phyloP scores from a whole-genome alignment of 2,329 filamentous ascomycete species.

The Corynespora cassiicola region DNA sequence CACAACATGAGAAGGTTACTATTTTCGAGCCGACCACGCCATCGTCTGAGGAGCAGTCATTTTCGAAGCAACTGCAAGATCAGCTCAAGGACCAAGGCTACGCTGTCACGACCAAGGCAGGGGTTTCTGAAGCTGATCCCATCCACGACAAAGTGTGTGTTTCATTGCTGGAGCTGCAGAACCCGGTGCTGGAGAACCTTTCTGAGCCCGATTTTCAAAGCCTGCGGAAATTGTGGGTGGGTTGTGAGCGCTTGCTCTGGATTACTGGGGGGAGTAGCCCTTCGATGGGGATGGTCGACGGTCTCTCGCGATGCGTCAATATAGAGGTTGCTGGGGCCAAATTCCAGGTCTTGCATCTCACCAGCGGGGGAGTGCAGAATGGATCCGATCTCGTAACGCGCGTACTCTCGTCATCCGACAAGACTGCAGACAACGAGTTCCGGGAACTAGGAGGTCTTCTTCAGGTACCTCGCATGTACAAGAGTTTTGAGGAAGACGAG shows the following conservation, averaged over 20 bases:
- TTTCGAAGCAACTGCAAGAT: too few species aligned
- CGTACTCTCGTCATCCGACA: too few species aligned
- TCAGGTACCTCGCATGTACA: background rate
- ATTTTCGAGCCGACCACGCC: too few species aligned
- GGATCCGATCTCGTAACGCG: too few species aligned
- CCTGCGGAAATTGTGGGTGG: background rate
- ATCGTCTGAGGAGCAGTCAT: too few species aligned
- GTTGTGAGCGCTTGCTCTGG: background rate
- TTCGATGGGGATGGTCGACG: background rate
- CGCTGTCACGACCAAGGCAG: too few species aligned
- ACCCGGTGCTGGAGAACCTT: background rate
- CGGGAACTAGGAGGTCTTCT: background rate
- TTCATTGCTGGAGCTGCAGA: background rate
- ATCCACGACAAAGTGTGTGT: background rate
- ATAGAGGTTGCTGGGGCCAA: background rate
- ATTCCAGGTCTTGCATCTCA: slow-evolving; percentile 1
- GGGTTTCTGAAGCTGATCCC: too few species aligned
- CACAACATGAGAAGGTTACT: too few species aligned
- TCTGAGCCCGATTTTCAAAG: background rate
- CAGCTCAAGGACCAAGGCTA: too few species aligned
- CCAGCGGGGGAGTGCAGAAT: too few species aligned
- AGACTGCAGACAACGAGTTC: too few species aligned
- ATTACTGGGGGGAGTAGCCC: slow-evolving; percentile 1
- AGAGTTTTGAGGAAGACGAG: background rate
- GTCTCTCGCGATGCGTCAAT: background rate